Evolutionary conservation across 306 rosid species (phyloP).

Genomic region (Cyclanthera cordifolia): DNA sequence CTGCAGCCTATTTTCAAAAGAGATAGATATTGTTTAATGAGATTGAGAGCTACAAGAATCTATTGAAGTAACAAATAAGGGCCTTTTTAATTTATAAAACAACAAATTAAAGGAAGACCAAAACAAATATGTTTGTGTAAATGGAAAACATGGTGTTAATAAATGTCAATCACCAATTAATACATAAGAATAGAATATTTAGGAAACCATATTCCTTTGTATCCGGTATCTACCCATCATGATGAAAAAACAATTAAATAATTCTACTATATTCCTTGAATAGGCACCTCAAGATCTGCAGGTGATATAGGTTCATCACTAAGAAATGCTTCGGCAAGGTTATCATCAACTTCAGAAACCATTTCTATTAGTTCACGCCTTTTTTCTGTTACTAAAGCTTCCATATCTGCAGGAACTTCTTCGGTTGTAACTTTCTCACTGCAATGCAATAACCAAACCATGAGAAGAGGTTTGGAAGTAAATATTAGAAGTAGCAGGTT

Average conservation of each 20-base stretch:
- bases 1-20: slow-evolving; percentile 50
- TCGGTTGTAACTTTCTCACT: slow-evolving; percentile 62
- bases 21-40: not conserved
- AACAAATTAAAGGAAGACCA: not conserved
- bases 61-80: not conserved
- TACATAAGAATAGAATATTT: not conserved
- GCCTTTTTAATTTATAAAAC: not conserved
- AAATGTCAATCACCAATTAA: not conserved
- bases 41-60: not conserved
- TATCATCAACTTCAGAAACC: slow-evolving; percentile 91
- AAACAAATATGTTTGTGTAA: not conserved
- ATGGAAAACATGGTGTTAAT: not conserved
- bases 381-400: slow-evolving; percentile 64
- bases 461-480: slow-evolving; percentile 5
- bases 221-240: not conserved
- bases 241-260: not conserved
- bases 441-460: slow-evolving; percentile 21
- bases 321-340: slow-evolving; percentile 90
- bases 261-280: not conserved
- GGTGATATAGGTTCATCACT: slow-evolving; percentile 72
- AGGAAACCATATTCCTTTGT: not conserved
- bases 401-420: slow-evolving; percentile 76
- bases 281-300: slow-evolving; percentile 67
- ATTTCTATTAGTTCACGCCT: slow-evolving; percentile 80
- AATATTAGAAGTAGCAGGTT: slow-evolving; percentile 5